Evolutionary conservation across 768 basidiomycete species (phyloP).

Genomic region (Boletus bicolor): DNA sequence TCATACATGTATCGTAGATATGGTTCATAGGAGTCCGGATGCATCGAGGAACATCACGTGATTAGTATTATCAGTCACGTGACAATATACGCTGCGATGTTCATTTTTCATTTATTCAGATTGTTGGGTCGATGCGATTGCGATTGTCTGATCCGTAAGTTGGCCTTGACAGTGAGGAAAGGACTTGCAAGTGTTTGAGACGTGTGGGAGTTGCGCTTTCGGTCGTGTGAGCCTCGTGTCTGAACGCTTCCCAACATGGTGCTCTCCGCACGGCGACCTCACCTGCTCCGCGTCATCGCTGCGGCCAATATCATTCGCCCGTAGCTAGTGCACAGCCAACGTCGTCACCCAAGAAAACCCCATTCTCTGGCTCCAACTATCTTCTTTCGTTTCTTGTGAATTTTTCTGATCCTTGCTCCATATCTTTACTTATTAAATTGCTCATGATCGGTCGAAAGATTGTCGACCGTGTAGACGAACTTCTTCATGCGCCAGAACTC

Average conservation of each 20-base stretch:
- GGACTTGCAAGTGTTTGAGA: not conserved
- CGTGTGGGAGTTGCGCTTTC: not conserved
- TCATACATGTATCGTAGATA: not conserved
- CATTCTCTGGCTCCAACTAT: slow-evolving; percentile 14
- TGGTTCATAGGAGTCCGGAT: too few relatives aligned
- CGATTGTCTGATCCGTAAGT: not conserved
- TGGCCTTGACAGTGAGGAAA: not conserved
- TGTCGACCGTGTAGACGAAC: slow-evolving; percentile 27
- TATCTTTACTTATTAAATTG: not conserved
- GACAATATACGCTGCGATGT: slow-evolving; percentile 7
- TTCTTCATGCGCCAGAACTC: slow-evolving; percentile 8
- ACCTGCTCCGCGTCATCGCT: not conserved
- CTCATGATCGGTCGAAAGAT: slow-evolving; percentile 29
- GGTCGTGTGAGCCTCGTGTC: slow-evolving; percentile 11
- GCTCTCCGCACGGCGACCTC: not conserved
- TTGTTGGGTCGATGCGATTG: not conserved
- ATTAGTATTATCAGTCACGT: slow-evolving; percentile 2
- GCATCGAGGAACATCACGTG: slow-evolving; percentile 5
- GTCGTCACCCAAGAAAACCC: not conserved
- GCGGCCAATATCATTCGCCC: not conserved
- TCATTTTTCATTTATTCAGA: not conserved
- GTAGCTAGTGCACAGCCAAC: slow-evolving; percentile 3
- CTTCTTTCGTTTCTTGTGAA: slow-evolving; percentile 18
- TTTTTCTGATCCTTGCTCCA: slow-evolving; percentile 8
- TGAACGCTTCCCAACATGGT: not conserved